Percentiles rank a stretch among this genome's conserved stretches.
These are phyloP conservation scores for Salix dunnii DNA, from an alignment of 345 rosid genomes.

Conservation along the genomic window DNA sequence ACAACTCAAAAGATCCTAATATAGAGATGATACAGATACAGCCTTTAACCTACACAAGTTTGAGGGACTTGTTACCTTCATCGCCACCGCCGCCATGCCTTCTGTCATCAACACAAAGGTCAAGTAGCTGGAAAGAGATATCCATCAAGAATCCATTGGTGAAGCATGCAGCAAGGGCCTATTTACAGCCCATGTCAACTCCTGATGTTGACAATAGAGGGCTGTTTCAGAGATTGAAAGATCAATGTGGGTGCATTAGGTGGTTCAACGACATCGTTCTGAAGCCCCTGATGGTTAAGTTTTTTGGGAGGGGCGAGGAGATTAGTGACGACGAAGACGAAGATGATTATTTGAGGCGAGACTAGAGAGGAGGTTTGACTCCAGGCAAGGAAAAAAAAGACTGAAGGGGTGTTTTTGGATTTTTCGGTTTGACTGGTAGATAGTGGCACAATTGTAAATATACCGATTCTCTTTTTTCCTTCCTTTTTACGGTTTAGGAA, in stretches of 20 bases:
- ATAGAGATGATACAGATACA: conserved; percentile 40
- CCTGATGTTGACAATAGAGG: conserved; percentile 33
- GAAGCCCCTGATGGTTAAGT: conserved; percentile 12
- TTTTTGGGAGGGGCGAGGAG: conserved; percentile 12
- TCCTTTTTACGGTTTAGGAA: too few species aligned
- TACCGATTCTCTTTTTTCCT: too few species aligned
- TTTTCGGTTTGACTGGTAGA: conserved; percentile 35
- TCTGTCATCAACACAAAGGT: not conserved
- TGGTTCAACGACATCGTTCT: conserved; percentile 35
- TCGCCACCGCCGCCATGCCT: conserved; percentile 21
- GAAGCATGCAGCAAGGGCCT: conserved; percentile 61
- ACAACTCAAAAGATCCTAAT: conserved; percentile 28
- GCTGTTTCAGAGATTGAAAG: conserved; percentile 26
- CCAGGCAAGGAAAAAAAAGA: not conserved
- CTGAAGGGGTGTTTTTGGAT: not conserved
- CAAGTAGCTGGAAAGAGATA: conserved; percentile 44
- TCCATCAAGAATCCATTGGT: conserved; percentile 58
- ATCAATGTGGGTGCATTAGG: conserved; percentile 36
- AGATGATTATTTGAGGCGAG: conserved; percentile 7
- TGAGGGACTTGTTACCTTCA: conserved; percentile 47
- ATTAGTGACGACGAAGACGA: conserved; percentile 15
- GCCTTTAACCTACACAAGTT: conserved; percentile 43
- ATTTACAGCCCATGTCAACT: conserved; percentile 55
- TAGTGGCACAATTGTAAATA: conserved; percentile 3
- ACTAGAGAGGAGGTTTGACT: conserved; percentile 18